Percentiles rank a stretch among this genome's conserved stretches.
These are phyloP conservation scores for Ganoderma lingzhi DNA, from an alignment of 1,284 basidiomycete genomes.

Conservation along the genomic window DNA sequence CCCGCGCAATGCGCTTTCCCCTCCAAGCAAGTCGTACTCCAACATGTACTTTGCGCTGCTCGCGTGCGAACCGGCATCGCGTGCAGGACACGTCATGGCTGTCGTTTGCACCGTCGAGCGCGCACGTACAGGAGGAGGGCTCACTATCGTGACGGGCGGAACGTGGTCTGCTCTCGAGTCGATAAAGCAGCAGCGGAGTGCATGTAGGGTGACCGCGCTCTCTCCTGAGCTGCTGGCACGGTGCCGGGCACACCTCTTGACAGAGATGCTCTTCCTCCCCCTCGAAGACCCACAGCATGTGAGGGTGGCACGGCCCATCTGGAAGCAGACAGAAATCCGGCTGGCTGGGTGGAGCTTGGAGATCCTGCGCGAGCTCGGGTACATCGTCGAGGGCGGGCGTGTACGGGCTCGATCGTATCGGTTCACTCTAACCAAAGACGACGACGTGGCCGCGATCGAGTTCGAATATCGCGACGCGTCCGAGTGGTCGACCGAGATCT, in stretches of 20 bases:
- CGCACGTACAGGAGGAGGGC: neutral
- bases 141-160: constrained; percentile 4
- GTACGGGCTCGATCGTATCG: neutral
- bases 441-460: neutral
- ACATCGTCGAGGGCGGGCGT: constrained; percentile 1
- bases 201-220: constrained; percentile 9
- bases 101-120: constrained; percentile 12
- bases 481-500: constrained; percentile 7
- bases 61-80: constrained; percentile 8
- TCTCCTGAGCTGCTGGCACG: constrained; percentile 6
- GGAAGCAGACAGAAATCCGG: constrained; percentile 3
- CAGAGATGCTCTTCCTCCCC: constrained; percentile 1
- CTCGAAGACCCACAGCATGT: constrained; percentile 1
- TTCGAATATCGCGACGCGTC: constrained; percentile 7
- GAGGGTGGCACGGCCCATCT: constrained; percentile 1
- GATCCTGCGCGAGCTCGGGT: constrained; percentile 7
- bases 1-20: neutral
- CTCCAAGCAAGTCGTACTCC: neutral
- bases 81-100: constrained; percentile 9
- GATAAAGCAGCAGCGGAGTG: too few relatives aligned
- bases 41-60: constrained; percentile 11
- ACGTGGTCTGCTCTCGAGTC: neutral
- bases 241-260: constrained; percentile 1
- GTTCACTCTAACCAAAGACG: neutral
- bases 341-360: constrained; percentile 1